These are phyloP conservation scores for Aspergillus quadrilineatus DNA, from an alignment of 2,329 filamentous ascomycete genomes.

Conservation along the genomic window DNA sequence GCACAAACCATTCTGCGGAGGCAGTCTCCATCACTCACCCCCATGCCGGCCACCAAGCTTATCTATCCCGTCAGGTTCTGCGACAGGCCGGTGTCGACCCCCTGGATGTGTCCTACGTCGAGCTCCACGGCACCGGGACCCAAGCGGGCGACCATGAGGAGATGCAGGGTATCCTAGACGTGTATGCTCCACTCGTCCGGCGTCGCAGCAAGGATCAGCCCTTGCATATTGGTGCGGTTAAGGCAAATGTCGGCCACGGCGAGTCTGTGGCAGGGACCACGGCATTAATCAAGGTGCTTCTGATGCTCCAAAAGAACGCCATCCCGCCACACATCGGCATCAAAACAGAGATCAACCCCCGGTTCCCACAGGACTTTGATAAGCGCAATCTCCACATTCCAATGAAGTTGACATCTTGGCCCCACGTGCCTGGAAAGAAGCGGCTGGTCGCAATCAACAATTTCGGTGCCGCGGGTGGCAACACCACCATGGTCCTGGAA, in stretches of 20 bases:
- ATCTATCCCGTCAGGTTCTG: slow-evolving; percentile 39
- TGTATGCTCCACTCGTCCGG: slow-evolving; percentile 28
- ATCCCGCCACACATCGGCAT: slow-evolving; percentile 69
- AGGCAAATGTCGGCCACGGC: slow-evolving; percentile 29
- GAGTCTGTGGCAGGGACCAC: slow-evolving; percentile 34
- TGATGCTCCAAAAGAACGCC: slow-evolving; percentile 62
- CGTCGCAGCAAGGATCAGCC: slow-evolving; percentile 28
- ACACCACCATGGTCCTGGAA: slow-evolving; percentile 64
- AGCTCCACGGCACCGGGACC: slow-evolving; percentile 45
- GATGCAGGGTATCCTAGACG: slow-evolving; percentile 34
- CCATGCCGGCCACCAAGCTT: slow-evolving; percentile 38
- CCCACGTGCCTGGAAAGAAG: slow-evolving; percentile 21
- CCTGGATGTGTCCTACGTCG: slow-evolving; percentile 37
- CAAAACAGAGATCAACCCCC: slow-evolving; percentile 48
- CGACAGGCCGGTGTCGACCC: slow-evolving; percentile 37
- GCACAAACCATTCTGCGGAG: slow-evolving; percentile 46
- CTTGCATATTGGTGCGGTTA: slow-evolving; percentile 27
- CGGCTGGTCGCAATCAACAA: slow-evolving; percentile 56
- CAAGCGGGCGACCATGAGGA: slow-evolving; percentile 41
- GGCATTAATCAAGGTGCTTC: slow-evolving; percentile 59
- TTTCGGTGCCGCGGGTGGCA: slow-evolving; percentile 70
- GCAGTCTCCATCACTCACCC: slow-evolving; percentile 49
- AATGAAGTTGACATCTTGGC: slow-evolving; percentile 43
- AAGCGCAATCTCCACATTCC: slow-evolving; percentile 32
- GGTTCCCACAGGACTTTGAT: slow-evolving; percentile 29